Percentiles rank a stretch among this genome's conserved stretches.
phyloP scores from a whole-genome alignment of 345 rosid genomes.

The Dipteronia sinensis region DNA sequence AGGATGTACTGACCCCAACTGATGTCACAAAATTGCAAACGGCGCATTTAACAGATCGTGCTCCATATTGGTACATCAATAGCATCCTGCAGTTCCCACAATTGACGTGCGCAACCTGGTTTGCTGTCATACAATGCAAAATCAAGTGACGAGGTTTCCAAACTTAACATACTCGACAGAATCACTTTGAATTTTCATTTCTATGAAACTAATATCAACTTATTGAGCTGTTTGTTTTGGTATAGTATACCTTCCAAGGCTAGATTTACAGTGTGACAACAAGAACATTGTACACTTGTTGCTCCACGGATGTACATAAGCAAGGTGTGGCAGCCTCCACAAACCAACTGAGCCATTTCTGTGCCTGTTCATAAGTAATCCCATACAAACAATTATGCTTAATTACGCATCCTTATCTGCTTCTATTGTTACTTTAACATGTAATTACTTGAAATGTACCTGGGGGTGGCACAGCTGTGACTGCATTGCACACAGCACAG shows the following conservation, averaged over 20 bases:
- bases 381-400: background rate
- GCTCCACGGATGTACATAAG: slow-evolving; percentile 98
- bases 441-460: slow-evolving; percentile 39
- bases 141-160: slow-evolving; percentile 6
- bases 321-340: slow-evolving; percentile 97
- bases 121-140: slow-evolving; percentile 50
- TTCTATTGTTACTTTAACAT: background rate
- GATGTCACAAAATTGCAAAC: slow-evolving; percentile 90
- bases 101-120: slow-evolving; percentile 92
- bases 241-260: slow-evolving; percentile 70
- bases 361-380: slow-evolving; percentile 56
- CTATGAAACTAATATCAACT: background rate
- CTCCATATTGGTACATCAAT: slow-evolving; percentile 95
- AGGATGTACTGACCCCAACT: slow-evolving; percentile 64
- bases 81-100: slow-evolving; percentile 97
- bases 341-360: slow-evolving; percentile 96
- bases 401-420: background rate
- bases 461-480: slow-evolving; percentile 93
- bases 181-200: background rate
- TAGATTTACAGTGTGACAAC: slow-evolving; percentile 93
- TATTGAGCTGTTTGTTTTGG: background rate
- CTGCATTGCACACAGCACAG: slow-evolving; percentile 99
- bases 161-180: background rate
- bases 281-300: slow-evolving; percentile 95
- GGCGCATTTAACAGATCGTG: slow-evolving; percentile 89